These are phyloP conservation scores for Macrolepiota fuliginosa DNA, from an alignment of 768 basidiomycete genomes.

Conservation along the genomic window DNA sequence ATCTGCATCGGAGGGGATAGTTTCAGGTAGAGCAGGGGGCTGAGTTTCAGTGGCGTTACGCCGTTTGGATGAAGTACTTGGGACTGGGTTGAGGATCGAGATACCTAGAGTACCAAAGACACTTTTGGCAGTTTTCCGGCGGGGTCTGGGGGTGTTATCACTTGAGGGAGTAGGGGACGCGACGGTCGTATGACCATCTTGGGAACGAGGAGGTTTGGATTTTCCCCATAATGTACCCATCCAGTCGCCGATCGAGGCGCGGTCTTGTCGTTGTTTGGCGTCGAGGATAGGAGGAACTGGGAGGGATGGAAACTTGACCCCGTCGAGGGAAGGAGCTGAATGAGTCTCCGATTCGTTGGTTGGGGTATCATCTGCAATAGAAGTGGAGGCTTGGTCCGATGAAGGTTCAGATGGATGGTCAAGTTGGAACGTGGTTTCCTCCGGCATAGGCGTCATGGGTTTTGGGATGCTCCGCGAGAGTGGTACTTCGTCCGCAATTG, in stretches of 20 bases:
- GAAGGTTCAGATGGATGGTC: not conserved
- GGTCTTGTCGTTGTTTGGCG: conserved; percentile 37
- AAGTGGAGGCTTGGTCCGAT: not conserved
- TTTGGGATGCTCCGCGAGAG: conserved; percentile 34
- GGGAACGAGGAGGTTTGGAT: conserved; percentile 27
- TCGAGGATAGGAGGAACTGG: conserved; percentile 6
- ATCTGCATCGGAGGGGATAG: conserved; percentile 10
- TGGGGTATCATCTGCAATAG: not conserved
- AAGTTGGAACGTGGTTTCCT: conserved; percentile 23
- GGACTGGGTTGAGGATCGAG: conserved; percentile 56
- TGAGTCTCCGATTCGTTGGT: not conserved
- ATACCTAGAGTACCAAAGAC: conserved; percentile 74
- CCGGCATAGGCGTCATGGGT: conserved; percentile 33
- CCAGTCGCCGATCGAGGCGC: conserved; percentile 67
- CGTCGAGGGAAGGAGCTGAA: not conserved
- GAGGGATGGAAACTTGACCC: not conserved
- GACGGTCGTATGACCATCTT: conserved; percentile 20
- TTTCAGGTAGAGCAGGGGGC: conserved; percentile 1
- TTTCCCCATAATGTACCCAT: conserved; percentile 75
- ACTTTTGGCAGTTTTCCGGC: conserved; percentile 53
- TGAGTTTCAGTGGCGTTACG: not conserved
- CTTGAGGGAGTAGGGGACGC: conserved; percentile 12
- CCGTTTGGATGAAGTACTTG: not conserved
- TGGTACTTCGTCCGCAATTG: conserved; percentile 46
- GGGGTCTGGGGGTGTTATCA: conserved; percentile 12